A percentile compares a stretch with the other conserved stretches of the same genome.
These are phyloP conservation scores for Warburgia ugandensis DNA, from an alignment of 164 flowering plant genomes.

Conservation along the genomic window DNA sequence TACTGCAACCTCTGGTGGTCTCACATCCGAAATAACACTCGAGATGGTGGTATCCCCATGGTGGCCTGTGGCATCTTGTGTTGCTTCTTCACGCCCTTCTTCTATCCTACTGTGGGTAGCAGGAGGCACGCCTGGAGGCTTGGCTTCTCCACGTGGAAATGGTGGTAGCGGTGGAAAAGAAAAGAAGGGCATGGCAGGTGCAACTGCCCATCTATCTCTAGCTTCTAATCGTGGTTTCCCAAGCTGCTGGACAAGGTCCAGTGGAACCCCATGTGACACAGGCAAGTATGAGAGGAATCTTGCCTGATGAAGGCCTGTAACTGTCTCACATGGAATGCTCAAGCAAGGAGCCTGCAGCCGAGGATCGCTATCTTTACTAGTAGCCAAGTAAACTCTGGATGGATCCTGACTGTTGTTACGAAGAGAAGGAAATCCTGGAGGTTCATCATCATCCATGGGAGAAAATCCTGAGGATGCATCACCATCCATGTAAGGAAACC, in stretches of 20 bases:
- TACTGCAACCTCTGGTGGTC: slow-evolving; percentile 13
- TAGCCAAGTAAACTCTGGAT: slow-evolving; percentile 19
- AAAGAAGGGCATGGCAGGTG: slow-evolving; percentile 70
- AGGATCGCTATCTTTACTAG: slow-evolving; percentile 1
- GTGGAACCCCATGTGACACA: slow-evolving; percentile 71
- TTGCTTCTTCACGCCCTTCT: slow-evolving; percentile 17
- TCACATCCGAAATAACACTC: slow-evolving; percentile 23
- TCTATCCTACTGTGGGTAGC: slow-evolving; percentile 5
- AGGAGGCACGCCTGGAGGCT: slow-evolving; percentile 5
- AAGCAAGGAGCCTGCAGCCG: slow-evolving; percentile 3
- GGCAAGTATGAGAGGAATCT: slow-evolving; percentile 52
- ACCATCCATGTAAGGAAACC: slow-evolving; percentile 5
- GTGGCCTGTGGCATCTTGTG: slow-evolving; percentile 12
- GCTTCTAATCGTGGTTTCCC: slow-evolving; percentile 38
- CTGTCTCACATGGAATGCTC: slow-evolving; percentile 23
- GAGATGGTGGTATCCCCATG: slow-evolving; percentile 18
- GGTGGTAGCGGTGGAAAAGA: slow-evolving; percentile 88
- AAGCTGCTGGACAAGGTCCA: slow-evolving; percentile 40
- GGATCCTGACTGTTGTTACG: slow-evolving; percentile 16
- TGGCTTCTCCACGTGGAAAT: slow-evolving; percentile 29
- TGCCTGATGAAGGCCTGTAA: slow-evolving; percentile 38
- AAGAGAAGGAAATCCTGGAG: slow-evolving; percentile 54
- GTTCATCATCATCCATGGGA: slow-evolving; percentile 25
- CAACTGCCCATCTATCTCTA: slow-evolving; percentile 39
- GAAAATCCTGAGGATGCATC: slow-evolving; percentile 56